Conservation (phyloP, 1,284 basidiomycete genomes). For the Tremellales sp. region DNA sequence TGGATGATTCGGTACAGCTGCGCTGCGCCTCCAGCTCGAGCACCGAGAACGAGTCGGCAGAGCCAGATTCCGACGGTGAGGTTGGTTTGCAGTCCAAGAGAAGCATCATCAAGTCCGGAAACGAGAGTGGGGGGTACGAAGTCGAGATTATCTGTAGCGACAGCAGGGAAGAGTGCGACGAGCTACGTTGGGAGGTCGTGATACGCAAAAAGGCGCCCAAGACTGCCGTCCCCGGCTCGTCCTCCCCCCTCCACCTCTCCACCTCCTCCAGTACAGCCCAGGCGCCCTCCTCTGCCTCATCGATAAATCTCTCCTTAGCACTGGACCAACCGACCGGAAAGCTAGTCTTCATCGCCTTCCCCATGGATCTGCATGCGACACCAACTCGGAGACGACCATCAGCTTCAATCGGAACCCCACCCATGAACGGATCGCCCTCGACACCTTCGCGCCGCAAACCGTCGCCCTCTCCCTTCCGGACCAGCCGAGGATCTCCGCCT, state of each 20-base stretch:
- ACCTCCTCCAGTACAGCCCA: slow-evolving; percentile 3
- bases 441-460: slow-evolving; percentile 1
- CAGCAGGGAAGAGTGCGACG: slow-evolving; percentile 13
- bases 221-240: not conserved
- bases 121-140: slow-evolving; percentile 20
- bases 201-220: slow-evolving; percentile 15
- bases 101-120: slow-evolving; percentile 1
- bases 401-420: not conserved
- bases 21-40: slow-evolving; percentile 2
- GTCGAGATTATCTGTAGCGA: slow-evolving; percentile 28
- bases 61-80: slow-evolving; percentile 1
- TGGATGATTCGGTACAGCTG: not conserved
- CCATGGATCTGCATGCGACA: slow-evolving; percentile 29
- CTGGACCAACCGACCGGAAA: slow-evolving; percentile 37
- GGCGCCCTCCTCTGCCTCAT: slow-evolving; percentile 25
- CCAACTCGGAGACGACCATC: slow-evolving; percentile 15
- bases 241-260: slow-evolving; percentile 14
- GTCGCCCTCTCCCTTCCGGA: slow-evolving; percentile 3
- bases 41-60: not conserved
- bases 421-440: slow-evolving; percentile 1
- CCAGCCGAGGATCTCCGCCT: slow-evolving; percentile 3
- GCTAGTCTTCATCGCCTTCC: slow-evolving; percentile 38
- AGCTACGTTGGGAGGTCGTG: slow-evolving; percentile 37
- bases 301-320: slow-evolving; percentile 38
- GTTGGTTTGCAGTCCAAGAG: not conserved